Evolutionary conservation across 441 rosid genomes (phyloP).

Genomic region (Biscutella laevigata): DNA sequence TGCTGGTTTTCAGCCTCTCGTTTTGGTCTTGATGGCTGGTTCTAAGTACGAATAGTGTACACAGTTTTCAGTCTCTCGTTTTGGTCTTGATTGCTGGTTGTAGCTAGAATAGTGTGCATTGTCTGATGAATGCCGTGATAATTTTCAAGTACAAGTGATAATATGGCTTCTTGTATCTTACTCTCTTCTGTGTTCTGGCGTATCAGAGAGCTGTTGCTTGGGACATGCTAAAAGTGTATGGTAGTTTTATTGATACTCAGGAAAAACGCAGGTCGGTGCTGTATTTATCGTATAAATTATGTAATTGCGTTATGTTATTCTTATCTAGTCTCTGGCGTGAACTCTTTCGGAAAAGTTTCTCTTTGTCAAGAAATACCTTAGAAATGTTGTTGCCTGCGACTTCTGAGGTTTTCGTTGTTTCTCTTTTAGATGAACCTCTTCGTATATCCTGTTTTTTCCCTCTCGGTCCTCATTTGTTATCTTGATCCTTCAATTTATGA

Average conservation of each 20-base stretch:
- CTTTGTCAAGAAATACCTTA: constrained; percentile 20
- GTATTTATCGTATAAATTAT: background rate
- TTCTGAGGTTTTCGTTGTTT: background rate
- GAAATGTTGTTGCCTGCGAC: background rate
- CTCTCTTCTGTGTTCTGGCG: constrained; percentile 21
- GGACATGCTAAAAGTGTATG: constrained; percentile 91
- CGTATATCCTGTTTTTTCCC: background rate
- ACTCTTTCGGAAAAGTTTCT: constrained; percentile 12
- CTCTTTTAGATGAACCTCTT: background rate
- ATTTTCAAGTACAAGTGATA: background rate
- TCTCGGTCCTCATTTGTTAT: background rate
- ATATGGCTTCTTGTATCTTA: constrained; percentile 1
- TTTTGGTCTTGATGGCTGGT: constrained; percentile 12
- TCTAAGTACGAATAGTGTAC: constrained; percentile 6
- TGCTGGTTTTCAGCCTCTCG: background rate
- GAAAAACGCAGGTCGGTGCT: constrained; percentile 71
- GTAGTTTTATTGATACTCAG: constrained; percentile 62
- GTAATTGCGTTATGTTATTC: constrained; percentile 1
- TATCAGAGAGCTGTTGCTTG: constrained; percentile 72
- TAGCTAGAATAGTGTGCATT: constrained; percentile 6
- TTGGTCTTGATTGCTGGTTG: constrained; percentile 10
- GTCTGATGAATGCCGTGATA: constrained; percentile 3
- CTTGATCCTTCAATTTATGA: background rate
- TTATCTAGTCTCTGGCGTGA: background rate
- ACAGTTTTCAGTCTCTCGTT: constrained; percentile 1